Evolutionary conservation across 495 filamentous ascomycete genomes (phyloP).

Genomic region (Cercophora newfieldiana): DNA sequence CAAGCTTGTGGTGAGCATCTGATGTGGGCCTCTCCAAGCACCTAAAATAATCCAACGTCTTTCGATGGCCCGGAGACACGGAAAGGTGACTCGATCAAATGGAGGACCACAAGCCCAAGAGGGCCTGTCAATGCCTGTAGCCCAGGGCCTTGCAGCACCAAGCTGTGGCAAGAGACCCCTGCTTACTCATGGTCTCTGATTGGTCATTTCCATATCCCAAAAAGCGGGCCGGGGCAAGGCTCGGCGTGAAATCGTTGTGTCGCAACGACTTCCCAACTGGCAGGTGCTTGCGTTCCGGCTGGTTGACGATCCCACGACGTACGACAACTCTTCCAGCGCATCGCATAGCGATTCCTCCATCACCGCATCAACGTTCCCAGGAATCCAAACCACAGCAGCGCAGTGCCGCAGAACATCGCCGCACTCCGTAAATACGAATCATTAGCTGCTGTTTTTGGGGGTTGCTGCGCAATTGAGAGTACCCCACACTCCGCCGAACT

Average conservation of each 20-base stretch:
- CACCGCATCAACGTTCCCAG: not conserved
- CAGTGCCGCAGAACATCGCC: too few species aligned
- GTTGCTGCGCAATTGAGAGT: not conserved
- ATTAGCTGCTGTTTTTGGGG: not conserved
- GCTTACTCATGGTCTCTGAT: not conserved
- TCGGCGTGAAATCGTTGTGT: not conserved
- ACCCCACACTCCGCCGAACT: not conserved
- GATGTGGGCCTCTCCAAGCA: not conserved
- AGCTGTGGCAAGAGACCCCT: slow-evolving; percentile 1
- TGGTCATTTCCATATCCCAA: not conserved
- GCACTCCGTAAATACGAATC: not conserved
- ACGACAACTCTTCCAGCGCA: not conserved
- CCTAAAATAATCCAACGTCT: not conserved
- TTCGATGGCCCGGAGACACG: not conserved
- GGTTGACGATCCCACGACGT: not conserved
- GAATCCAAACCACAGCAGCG: not conserved
- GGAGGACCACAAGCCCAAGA: not conserved
- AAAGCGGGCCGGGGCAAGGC: not conserved
- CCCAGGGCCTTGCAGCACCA: not conserved
- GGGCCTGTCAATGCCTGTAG: not conserved
- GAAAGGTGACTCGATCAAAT: not conserved
- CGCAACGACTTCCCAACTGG: not conserved
- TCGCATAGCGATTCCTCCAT: not conserved
- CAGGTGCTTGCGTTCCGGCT: not conserved
- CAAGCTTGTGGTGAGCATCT: not conserved